Evolutionary conservation across 2,329 filamentous ascomycete species (phyloP), one percentile per base, ranked within the genome.

Genomic region (Phialophora tarda): DNA sequence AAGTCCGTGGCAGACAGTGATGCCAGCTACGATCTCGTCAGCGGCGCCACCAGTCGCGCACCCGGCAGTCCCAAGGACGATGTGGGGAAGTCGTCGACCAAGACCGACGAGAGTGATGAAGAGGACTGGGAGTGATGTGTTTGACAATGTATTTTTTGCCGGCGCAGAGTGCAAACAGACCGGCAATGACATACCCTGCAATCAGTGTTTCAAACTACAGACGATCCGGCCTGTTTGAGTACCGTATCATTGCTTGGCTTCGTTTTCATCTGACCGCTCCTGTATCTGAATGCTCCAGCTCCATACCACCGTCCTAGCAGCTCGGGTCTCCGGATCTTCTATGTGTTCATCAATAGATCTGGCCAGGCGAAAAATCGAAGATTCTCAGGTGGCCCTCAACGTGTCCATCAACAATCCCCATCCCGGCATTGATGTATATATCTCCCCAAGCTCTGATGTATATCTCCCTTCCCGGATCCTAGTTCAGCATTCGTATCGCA

Each of bases 1-100:
- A 93, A 94, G 77, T 96, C 91, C 28, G 91, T 95, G 72, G 88
- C 93, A 7, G 95, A 95, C 74, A 97, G 94, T 76, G 95, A 99
- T 73, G 92, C 92, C 21, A 97, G 93, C 80, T 99, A 99, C 77
- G 95, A 99, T 77, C 85, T 99, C 38, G 92, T 99, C 54, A 93
- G 91, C 59, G 91, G 91, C 57, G 86, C 87, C 53, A 88, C 89
- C 44, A 97, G 91, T 77, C 90, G 91, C 71, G 89, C 92, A 21
- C 90, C 92, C 1, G 85, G 86, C 4, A 88, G 85, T 66, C 87
- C 87, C 2, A 84, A 85, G 74, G 84, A 86, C 64, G 80, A 77
- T 66, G 56, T 61, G 32, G 61, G 54, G 12, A 80, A 71, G 67
- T 74, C 75, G 17, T 82, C 82, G 74, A 84, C 84, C 70, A 85